phyloP scores from a whole-genome alignment of 108 stramenopile genomes.

The Fragilaria radians region DNA sequence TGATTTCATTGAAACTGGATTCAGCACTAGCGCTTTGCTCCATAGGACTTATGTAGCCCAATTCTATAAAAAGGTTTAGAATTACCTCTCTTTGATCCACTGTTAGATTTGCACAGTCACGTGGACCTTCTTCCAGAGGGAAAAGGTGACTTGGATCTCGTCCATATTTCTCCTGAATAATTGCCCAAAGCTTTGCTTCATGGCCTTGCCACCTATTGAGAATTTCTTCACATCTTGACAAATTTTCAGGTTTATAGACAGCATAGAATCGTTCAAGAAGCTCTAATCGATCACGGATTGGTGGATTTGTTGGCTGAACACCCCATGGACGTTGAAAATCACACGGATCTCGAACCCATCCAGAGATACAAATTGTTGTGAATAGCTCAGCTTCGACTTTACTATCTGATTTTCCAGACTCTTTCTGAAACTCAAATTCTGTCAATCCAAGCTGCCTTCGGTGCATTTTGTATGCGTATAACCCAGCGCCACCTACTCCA shows the following conservation, averaged over 20 bases:
- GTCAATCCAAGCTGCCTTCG: conserved; percentile 74
- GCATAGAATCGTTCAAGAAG: conserved; percentile 73
- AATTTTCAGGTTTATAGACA: conserved; percentile 61
- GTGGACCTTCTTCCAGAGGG: conserved; percentile 42
- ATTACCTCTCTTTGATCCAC: conserved; percentile 66
- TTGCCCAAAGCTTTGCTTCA: conserved; percentile 58
- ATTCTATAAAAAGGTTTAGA: conserved; percentile 49
- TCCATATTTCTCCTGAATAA: conserved; percentile 70
- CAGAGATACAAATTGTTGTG: conserved; percentile 69
- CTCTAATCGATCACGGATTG: conserved; percentile 51
- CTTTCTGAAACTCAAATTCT: conserved; percentile 71
- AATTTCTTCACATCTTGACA: conserved; percentile 54
- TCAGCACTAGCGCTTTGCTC: background rate
- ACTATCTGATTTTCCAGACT: conserved; percentile 16
- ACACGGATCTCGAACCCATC: conserved; percentile 70
- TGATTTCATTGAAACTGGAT: conserved; percentile 5
- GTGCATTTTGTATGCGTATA: conserved; percentile 80
- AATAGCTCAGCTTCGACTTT: conserved; percentile 66
- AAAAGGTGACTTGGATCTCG: conserved; percentile 66
- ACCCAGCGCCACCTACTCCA: conserved; percentile 79
- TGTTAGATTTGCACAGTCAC: conserved; percentile 42
- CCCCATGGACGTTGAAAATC: conserved; percentile 88
- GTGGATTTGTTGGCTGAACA: conserved; percentile 61
- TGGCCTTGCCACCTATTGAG: conserved; percentile 71
- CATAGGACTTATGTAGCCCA: conserved; percentile 31